Evolutionary conservation across 2,329 filamentous ascomycete genomes (phyloP), one percentile per base, ranked within the genome.

Genomic region (Setomelanomma holmii): DNA sequence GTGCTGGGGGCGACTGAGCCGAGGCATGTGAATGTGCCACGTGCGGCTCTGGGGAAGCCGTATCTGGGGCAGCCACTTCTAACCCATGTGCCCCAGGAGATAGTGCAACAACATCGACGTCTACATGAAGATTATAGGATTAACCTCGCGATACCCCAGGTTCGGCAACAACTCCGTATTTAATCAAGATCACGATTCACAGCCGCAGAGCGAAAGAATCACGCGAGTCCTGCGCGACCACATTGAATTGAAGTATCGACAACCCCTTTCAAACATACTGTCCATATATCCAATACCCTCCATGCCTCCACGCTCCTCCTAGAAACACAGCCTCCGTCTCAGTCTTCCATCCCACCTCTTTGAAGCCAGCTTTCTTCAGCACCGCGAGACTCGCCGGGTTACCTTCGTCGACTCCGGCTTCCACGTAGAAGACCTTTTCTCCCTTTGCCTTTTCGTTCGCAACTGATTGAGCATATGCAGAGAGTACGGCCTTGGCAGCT

Each of bases 361-460:
- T 40, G 17, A 71, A 69, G 20, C 67, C 64, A 19, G 68, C 6
- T 38, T 72, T 72, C 30, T 40, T 38, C 41, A 71, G 10, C 19
- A 72, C 63, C 3, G 42, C 52, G 17, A 51, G 40, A 40, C 66
- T 69, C 1, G 49, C 65, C 0, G 52, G 44, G 41, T 71, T 72
- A 1, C 51, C 60, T 12, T 53, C 35, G 21, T 63, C 61, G 3
- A 68, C 67, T 2, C 51, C 50, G 1, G 56, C 67, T 49, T 71
- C 67, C 2, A 71, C 23, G 30, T 68, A 72, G 8, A 58, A 60
- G 14, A 54, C 5, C 33, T 46, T 22, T n/a, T 45, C 45, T 1
- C 49, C 51, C 30, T 53, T 44, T 4, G 23, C 40, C 14, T 44
- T 22, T 17, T 47, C 47, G 19, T 39, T 47, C 7, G 41, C 24